These are phyloP conservation scores for Cercospora berteroae DNA, from an alignment of 2,329 filamentous ascomycete genomes.

Conservation along the genomic window DNA sequence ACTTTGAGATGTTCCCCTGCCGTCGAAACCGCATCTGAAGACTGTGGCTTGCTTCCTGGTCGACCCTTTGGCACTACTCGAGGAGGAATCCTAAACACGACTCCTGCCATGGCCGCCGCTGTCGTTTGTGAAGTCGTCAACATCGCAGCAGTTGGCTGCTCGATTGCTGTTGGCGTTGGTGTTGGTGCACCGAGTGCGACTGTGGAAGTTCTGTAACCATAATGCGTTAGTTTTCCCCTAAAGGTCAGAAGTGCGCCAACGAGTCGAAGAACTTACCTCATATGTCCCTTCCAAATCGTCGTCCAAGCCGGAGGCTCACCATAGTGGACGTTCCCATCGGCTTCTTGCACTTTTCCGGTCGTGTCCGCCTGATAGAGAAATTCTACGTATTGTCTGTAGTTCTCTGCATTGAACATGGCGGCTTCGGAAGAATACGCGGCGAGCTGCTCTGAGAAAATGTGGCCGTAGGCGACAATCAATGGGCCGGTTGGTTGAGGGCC, in stretches of 20 bases:
- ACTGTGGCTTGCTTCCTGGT: neutral
- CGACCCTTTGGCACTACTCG: neutral
- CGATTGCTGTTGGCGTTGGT: neutral
- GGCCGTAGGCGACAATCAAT: neutral
- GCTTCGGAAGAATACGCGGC: conserved; percentile 1
- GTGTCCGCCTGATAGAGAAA: neutral
- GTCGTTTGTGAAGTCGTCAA: neutral
- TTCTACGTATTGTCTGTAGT: neutral
- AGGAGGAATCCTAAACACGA: neutral
- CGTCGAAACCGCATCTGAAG: neutral
- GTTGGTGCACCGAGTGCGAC: neutral
- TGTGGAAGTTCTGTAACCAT: neutral
- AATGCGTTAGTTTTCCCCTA: neutral
- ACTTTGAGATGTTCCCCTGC: neutral
- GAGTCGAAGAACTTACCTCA: neutral
- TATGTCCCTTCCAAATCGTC: neutral
- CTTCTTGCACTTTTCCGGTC: neutral
- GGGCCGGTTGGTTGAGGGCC: neutral
- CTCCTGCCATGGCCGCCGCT: neutral
- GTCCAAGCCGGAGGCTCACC: neutral
- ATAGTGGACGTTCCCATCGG: neutral
- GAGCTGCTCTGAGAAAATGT: neutral
- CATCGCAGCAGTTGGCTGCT: neutral
- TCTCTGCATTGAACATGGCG: neutral
- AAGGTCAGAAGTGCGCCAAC: no score